phyloP scores from a whole-genome alignment of 192 early-diverging fungal genomes.

The Spizellomyces sp. region DNA sequence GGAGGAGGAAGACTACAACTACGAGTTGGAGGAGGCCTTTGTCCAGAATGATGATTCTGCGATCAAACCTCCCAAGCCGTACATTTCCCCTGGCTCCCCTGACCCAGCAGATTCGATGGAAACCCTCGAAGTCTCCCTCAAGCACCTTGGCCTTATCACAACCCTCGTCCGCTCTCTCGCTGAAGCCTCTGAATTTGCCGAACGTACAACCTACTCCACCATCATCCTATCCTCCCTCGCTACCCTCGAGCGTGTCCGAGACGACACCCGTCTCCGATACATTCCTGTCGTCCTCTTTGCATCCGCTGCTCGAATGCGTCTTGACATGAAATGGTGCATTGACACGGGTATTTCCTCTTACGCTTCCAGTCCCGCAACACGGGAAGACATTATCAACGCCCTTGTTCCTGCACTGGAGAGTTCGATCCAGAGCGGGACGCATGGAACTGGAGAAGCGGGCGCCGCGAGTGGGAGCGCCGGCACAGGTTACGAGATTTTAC shows the following conservation, averaged over 20 bases:
- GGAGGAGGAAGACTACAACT: conserved; percentile 13
- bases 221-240: conserved; percentile 27
- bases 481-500: conserved; percentile 59
- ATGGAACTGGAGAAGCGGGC: background rate
- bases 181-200: conserved; percentile 15
- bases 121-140: conserved; percentile 5
- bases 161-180: conserved; percentile 12
- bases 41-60: conserved; percentile 2
- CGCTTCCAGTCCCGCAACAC: conserved; percentile 65
- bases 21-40: too few species aligned
- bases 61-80: background rate
- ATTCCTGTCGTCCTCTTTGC: conserved; percentile 76
- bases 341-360: conserved; percentile 63
- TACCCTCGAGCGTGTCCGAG: conserved; percentile 22
- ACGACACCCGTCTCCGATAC: conserved; percentile 55
- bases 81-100: background rate
- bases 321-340: conserved; percentile 68
- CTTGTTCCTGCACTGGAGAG: conserved; percentile 73
- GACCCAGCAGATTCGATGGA: background rate
- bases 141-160: conserved; percentile 6
- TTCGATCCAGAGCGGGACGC: conserved; percentile 44
- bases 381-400: conserved; percentile 67
- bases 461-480: conserved; percentile 50
- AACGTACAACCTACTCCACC: conserved; percentile 22
- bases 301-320: conserved; percentile 45